A percentile compares a stretch with the other conserved stretches of the same genome.
Conservation (phyloP, 1,284 basidiomycete genomes). For the Phellinidium pouzarii region DNA sequence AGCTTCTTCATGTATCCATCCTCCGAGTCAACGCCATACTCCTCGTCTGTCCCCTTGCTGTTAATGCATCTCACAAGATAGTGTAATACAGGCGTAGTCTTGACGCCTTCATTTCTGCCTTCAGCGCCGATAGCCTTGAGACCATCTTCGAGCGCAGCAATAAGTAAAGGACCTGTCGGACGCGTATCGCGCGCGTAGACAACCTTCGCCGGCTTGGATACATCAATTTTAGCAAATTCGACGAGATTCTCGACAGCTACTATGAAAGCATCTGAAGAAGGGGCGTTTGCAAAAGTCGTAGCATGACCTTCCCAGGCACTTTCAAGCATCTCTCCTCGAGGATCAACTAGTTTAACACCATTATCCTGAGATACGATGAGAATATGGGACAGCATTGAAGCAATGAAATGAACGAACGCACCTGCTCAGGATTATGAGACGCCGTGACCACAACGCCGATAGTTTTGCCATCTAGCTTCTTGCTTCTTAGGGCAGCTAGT, state of each 20-base stretch:
- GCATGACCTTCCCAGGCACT: slow-evolving; percentile 90
- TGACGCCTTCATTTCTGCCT: slow-evolving; percentile 71
- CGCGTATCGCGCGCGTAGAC: slow-evolving; percentile 93
- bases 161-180: slow-evolving; percentile 80
- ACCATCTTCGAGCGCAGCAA: slow-evolving; percentile 80
- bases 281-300: slow-evolving; percentile 84
- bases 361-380: slow-evolving; percentile 67
- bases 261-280: slow-evolving; percentile 68
- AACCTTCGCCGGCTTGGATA: slow-evolving; percentile 72
- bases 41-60: slow-evolving; percentile 68
- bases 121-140: slow-evolving; percentile 64
- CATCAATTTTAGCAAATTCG: slow-evolving; percentile 66
- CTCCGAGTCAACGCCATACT: slow-evolving; percentile 79
- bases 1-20: slow-evolving; percentile 89
- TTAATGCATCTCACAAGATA: slow-evolving; percentile 92
- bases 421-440: slow-evolving; percentile 95
- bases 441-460: slow-evolving; percentile 99
- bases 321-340: slow-evolving; percentile 99
- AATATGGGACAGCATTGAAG: slow-evolving; percentile 11
- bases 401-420: slow-evolving; percentile 32
- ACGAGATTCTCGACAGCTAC: slow-evolving; percentile 62
- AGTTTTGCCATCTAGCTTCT: slow-evolving; percentile 81
- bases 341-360: slow-evolving; percentile 97
- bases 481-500: slow-evolving; percentile 86
- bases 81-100: slow-evolving; percentile 94